Evolutionary conservation across 1,284 basidiomycete species (phyloP).

Genomic region (Apiotrichum domesticum): DNA sequence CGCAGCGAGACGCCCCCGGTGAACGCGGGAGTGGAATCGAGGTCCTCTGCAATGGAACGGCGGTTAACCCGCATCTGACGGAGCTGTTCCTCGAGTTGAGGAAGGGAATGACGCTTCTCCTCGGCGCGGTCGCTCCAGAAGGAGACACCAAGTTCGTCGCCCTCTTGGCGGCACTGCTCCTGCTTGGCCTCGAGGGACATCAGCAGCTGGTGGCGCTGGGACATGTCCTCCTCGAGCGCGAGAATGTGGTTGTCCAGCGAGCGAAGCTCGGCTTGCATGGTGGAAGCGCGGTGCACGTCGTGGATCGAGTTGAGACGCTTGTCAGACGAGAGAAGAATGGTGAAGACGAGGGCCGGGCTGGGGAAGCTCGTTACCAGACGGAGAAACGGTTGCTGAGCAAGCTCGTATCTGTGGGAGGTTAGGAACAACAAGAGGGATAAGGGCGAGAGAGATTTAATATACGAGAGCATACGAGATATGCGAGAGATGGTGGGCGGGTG

Average conservation of each 20-base stretch:
- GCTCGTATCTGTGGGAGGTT: conserved; percentile 33
- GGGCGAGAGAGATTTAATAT: conserved; percentile 6
- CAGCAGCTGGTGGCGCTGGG: conserved; percentile 28
- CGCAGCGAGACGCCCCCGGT: conserved; percentile 20
- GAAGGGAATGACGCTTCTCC: conserved; percentile 33
- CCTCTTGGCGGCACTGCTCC: conserved; percentile 16
- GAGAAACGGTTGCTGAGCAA: conserved; percentile 37
- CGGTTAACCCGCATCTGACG: conserved; percentile 17
- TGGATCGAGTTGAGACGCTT: conserved; percentile 37
- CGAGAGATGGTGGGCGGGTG: no score
- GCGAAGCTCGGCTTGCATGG: conserved; percentile 22
- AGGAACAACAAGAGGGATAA: conserved; percentile 1
- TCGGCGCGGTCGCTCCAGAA: conserved; percentile 37
- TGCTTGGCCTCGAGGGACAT: conserved; percentile 35
- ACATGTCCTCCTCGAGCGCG: conserved; percentile 27
- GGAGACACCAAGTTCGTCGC: conserved; percentile 27
- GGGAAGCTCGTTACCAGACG: conserved; percentile 21
- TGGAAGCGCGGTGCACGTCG: conserved; percentile 36
- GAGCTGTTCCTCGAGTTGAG: conserved; percentile 23
- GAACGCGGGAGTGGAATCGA: conserved; percentile 16
- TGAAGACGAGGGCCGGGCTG: conserved; percentile 40
- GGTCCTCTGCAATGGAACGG: conserved; percentile 22
- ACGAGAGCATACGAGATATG: no score
- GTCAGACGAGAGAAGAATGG: conserved; percentile 43
- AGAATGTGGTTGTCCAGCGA: conserved; percentile 26